Conservation (phyloP, 1,284 basidiomycete genomes). For the Ustilago esculenta region DNA sequence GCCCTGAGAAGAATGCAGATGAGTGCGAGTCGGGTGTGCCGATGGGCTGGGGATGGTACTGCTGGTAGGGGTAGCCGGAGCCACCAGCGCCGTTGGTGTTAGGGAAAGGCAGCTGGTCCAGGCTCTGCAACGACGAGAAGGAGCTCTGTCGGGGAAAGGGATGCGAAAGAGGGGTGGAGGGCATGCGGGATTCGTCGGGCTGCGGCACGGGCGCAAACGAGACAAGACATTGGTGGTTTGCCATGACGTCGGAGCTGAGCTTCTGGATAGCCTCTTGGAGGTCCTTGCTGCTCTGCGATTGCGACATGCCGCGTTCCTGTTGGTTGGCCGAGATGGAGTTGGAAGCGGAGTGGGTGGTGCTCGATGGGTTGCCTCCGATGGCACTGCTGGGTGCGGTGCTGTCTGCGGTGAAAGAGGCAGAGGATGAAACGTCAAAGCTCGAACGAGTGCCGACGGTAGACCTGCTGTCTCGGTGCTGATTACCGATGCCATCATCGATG, state of each 20-base stretch:
- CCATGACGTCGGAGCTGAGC: constrained; percentile 59
- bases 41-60: constrained; percentile 46
- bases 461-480: constrained; percentile 53
- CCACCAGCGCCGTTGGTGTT: constrained; percentile 29
- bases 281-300: constrained; percentile 53
- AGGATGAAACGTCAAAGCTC: constrained; percentile 53
- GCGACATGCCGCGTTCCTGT: constrained; percentile 32
- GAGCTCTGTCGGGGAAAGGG: constrained; percentile 45
- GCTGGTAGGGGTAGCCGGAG: constrained; percentile 49
- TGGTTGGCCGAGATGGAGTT: constrained; percentile 46
- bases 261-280: constrained; percentile 50
- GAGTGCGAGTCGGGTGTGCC: constrained; percentile 47
- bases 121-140: constrained; percentile 43
- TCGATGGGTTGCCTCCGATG: constrained; percentile 35
- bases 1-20: constrained; percentile 35
- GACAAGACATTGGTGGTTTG: constrained; percentile 58
- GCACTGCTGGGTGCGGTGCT: constrained; percentile 58
- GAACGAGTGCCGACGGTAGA: constrained; percentile 59
- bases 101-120: constrained; percentile 43
- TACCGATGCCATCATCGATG: constrained; percentile 18
- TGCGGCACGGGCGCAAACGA: constrained; percentile 48
- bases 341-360: constrained; percentile 53
- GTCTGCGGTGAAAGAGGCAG: constrained; percentile 52
- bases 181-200: constrained; percentile 35
- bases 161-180: constrained; percentile 32